Conservation (phyloP, 768 basidiomycete species). For the Crucibulum laeve region DNA sequence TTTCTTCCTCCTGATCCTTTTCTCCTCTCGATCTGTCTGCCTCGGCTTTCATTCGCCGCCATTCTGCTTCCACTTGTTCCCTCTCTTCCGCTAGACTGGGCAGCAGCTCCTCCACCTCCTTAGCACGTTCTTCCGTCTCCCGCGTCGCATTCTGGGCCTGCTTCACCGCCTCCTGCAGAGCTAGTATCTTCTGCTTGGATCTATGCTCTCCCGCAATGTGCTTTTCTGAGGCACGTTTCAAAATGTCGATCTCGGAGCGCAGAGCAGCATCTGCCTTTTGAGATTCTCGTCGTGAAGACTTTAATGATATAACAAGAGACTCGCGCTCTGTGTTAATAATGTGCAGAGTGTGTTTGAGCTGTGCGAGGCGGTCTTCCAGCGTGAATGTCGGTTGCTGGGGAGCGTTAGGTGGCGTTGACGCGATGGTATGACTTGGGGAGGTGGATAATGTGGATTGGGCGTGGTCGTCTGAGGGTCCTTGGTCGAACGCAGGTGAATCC, state of each 20-base stretch:
- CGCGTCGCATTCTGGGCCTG: constrained; percentile 58
- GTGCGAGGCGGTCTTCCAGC: constrained; percentile 61
- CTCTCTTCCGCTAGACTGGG: constrained; percentile 34
- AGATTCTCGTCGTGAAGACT: constrained; percentile 72
- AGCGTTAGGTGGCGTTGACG: constrained; percentile 11
- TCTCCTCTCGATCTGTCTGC: constrained; percentile 42
- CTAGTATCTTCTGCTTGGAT: constrained; percentile 82
- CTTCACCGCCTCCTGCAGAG: constrained; percentile 85
- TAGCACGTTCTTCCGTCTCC: constrained; percentile 40
- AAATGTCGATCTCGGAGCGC: constrained; percentile 77
- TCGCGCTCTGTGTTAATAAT: constrained; percentile 64
- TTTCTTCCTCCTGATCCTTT: constrained; percentile 40
- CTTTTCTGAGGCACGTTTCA: constrained; percentile 83
- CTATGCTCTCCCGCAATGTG: constrained; percentile 68
- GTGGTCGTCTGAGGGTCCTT: constrained; percentile 25
- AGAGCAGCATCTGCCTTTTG: constrained; percentile 82
- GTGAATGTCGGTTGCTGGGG: constrained; percentile 32
- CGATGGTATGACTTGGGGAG: constrained; percentile 28
- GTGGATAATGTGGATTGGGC: constrained; percentile 36
- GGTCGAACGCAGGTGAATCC: constrained; percentile 25
- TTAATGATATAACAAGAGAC: constrained; percentile 63
- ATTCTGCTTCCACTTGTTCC: constrained; percentile 36
- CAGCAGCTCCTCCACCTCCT: constrained; percentile 41
- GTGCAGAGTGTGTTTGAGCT: constrained; percentile 66
- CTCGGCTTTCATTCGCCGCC: constrained; percentile 39